These are phyloP conservation scores for Rhamnella rubrinervis DNA, from an alignment of 331 rosid species.

Conservation along the genomic window DNA sequence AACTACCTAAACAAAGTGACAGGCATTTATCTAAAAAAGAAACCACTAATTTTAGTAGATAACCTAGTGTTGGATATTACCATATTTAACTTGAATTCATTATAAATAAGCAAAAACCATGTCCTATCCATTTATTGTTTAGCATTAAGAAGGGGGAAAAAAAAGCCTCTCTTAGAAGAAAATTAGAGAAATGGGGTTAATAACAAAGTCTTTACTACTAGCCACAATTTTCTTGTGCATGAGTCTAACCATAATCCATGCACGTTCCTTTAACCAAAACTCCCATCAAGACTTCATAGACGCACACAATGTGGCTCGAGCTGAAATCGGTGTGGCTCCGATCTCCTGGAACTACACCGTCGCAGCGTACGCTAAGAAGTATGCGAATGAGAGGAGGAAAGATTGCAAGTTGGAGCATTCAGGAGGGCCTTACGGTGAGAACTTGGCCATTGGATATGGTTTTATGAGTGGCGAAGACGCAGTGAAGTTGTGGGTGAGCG, in stretches of 20 bases:
- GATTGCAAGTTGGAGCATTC: slow-evolving; percentile 55
- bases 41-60: too few species aligned
- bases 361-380: slow-evolving; percentile 36
- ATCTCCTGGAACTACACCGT: slow-evolving; percentile 39
- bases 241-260: background rate
- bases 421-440: slow-evolving; percentile 46
- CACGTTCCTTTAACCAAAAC: slow-evolving; percentile 15
- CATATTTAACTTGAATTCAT: too few species aligned
- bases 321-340: slow-evolving; percentile 32
- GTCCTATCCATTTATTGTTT: too few species aligned
- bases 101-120: too few species aligned
- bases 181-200: slow-evolving; percentile 10
- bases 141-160: too few species aligned
- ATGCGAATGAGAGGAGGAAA: slow-evolving; percentile 17
- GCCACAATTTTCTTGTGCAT: slow-evolving; percentile 7
- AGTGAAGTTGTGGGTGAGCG: slow-evolving; percentile 32
- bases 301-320: slow-evolving; percentile 49
- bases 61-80: too few species aligned
- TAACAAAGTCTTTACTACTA: background rate
- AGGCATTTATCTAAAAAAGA: too few species aligned
- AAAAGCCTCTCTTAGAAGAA: background rate
- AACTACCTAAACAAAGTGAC: too few species aligned
- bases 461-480: slow-evolving; percentile 17
- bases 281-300: slow-evolving; percentile 33
- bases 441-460: slow-evolving; percentile 9